A percentile compares a stretch with the other conserved stretches of the same genome.
Evolutionary conservation across 1,139 yeast genomes (phyloP).

Genomic region (Suhomyces wounanorum): DNA sequence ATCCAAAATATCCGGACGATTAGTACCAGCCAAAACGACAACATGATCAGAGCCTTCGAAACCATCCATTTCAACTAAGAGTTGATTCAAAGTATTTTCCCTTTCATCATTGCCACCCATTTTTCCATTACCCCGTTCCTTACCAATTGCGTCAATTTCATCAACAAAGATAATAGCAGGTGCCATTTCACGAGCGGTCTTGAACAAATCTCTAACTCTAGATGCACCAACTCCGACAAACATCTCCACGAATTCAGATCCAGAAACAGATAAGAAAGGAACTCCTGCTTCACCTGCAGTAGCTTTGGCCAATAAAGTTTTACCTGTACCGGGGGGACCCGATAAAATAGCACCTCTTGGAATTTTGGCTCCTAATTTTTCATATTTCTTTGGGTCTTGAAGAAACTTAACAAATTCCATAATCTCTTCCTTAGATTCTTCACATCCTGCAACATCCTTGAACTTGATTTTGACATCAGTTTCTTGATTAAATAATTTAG

Average conservation of each 20-base stretch:
- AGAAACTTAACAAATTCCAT: constrained; percentile 96
- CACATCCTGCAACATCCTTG: constrained; percentile 95
- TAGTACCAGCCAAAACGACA: constrained; percentile 96
- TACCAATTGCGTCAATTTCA: constrained; percentile 98
- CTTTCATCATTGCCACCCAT: constrained; percentile 95
- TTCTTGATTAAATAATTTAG: constrained; percentile 89
- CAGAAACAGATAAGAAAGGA: constrained; percentile 91
- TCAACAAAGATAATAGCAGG: constrained; percentile 94
- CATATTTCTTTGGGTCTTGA: constrained; percentile 86
- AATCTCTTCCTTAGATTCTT: constrained; percentile 96
- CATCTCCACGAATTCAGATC: constrained; percentile 98
- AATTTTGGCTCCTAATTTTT: constrained; percentile 90
- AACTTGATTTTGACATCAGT: constrained; percentile 86
- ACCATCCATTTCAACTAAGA: constrained; percentile 97
- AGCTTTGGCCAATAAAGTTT: constrained; percentile 94
- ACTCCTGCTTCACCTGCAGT: constrained; percentile 99
- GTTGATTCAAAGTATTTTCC: constrained; percentile 92
- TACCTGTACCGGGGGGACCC: constrained; percentile 99
- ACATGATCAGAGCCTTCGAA: constrained; percentile 88
- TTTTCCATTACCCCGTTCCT: constrained; percentile 82
- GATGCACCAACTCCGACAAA: constrained; percentile 99
- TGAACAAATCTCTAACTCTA: constrained; percentile 91
- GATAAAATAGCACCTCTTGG: constrained; percentile 97
- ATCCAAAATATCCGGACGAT: constrained; percentile 91
- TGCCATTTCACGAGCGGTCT: constrained; percentile 88